Evolutionary conservation across 768 basidiomycete genomes (phyloP), one percentile per base, ranked within the genome.

Genomic region (Leccinum aurantiacum): DNA sequence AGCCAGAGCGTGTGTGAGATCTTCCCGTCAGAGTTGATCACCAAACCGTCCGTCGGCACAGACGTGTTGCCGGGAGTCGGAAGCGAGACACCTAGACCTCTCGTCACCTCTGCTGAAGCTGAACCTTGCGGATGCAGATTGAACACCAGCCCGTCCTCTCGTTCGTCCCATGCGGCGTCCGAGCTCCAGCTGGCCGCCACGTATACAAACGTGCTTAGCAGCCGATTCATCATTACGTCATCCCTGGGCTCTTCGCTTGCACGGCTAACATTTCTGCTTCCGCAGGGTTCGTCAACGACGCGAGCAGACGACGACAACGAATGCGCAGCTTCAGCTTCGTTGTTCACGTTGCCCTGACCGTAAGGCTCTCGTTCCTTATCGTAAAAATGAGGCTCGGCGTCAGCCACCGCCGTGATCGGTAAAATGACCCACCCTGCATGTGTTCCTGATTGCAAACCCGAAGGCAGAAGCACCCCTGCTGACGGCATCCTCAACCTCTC

Each of bases 1-100:
- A 80, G 58, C 85, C 85, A 86, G 5, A 87, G 73, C 35, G 72
- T 71, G 61, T 78, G 76, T 1, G 84, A 83, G 47, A 84, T 65
- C 62, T 73, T 79, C 3, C 83, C 84, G 63, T 86, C 85, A 15
- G 75, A 74, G 63, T 85, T 79, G 55, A 84, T 63, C 56, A 68
- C 72, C 48, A 85, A 69, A 60, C 63, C 64, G 11, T 63, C 63
- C 4, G 31, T 31, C 41, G n/a, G 54, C 53, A 53, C 19, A 57
- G 66, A 57, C 27, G 44, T 63, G 6, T 64, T 59, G 35, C 57
- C 59, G 53, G 25, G 25, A 25, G 62, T 59, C 35, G 69, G 54
- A 25, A 60, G 58, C 25, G 57, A 54, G 24, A 54, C 53, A 11
- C 59, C 60, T 33, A 70, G 60, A 48, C 61, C 29, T 17, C 17